Evolutionary conservation across 208 protist genomes (phyloP).

Genomic region (Sergeia podlipaevii): DNA sequence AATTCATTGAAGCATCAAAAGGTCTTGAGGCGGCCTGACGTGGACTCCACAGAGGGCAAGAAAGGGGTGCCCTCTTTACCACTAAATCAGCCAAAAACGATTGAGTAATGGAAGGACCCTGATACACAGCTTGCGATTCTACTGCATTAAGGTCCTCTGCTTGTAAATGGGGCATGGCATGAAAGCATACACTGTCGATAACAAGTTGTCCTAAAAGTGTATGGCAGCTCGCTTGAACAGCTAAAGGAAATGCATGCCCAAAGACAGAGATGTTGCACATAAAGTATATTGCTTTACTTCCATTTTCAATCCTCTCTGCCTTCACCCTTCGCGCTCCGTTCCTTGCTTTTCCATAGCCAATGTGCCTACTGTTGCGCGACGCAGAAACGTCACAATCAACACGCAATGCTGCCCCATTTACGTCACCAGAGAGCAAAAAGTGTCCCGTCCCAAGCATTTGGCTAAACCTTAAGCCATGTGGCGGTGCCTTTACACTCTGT

Average conservation of each 20-base stretch:
- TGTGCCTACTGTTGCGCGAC: too few species aligned
- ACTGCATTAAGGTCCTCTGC: slow-evolving; percentile 16
- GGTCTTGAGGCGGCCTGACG: slow-evolving; percentile 11
- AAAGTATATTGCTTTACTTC: too few species aligned
- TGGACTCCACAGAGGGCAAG: slow-evolving; percentile 8
- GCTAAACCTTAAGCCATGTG: too few species aligned
- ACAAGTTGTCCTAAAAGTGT: slow-evolving; percentile 22
- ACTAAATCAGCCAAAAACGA: slow-evolving; percentile 21
- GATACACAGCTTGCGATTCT: slow-evolving; percentile 26
- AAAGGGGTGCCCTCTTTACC: not conserved
- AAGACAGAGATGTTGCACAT: too few species aligned
- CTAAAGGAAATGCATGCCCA: slow-evolving; percentile 17
- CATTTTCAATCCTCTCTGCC: slow-evolving; percentile 1
- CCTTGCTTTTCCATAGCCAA: too few species aligned
- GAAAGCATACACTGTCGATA: slow-evolving; percentile 34
- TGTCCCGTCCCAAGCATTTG: too few species aligned
- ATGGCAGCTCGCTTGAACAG: slow-evolving; percentile 15
- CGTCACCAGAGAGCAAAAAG: too few species aligned
- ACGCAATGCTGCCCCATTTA: too few species aligned
- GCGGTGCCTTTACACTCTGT: too few species aligned
- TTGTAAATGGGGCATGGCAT: not conserved
- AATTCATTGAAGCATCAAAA: slow-evolving; percentile 15
- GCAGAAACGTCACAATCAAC: too few species aligned
- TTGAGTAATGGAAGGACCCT: slow-evolving; percentile 46
- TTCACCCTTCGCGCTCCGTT: too few species aligned